Conservation (phyloP, 2,329 filamentous ascomycete genomes). For the Fusarium metavorans region DNA sequence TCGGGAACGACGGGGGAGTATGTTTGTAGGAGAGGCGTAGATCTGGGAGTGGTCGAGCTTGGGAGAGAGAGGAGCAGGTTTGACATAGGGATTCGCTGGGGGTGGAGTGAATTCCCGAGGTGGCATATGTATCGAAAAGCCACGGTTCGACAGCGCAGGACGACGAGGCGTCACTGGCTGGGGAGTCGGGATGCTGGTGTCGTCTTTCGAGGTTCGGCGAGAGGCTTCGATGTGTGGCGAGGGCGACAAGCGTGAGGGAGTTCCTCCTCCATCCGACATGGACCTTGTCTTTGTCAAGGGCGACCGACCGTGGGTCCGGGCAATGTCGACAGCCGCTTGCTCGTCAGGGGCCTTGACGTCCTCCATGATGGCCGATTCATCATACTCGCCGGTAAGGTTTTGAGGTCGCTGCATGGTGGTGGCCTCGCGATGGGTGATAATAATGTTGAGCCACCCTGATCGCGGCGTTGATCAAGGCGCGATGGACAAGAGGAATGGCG, state of each 20-base stretch:
- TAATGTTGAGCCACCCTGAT: slow-evolving; percentile 27
- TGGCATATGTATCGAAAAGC: slow-evolving; percentile 61
- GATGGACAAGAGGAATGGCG: slow-evolving; percentile 10
- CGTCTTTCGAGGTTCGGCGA: slow-evolving; percentile 73
- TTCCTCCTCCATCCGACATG: slow-evolving; percentile 72
- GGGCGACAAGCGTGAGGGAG: slow-evolving; percentile 67
- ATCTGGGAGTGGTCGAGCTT: slow-evolving; percentile 87
- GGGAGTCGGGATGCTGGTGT: slow-evolving; percentile 65
- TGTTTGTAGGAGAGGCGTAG: slow-evolving; percentile 88
- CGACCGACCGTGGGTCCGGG: slow-evolving; percentile 47
- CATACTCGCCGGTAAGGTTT: slow-evolving; percentile 37
- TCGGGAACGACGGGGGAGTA: slow-evolving; percentile 87
- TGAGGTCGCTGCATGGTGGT: slow-evolving; percentile 38
- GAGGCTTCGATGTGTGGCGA: slow-evolving; percentile 69
- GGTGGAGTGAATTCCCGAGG: slow-evolving; percentile 53
- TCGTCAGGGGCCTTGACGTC: slow-evolving; percentile 36
- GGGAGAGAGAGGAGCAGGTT: slow-evolving; percentile 80
- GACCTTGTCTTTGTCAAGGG: slow-evolving; percentile 69
- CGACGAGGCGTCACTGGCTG: slow-evolving; percentile 79
- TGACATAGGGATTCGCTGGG: slow-evolving; percentile 55
- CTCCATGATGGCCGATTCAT: slow-evolving; percentile 52
- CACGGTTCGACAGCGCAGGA: slow-evolving; percentile 70
- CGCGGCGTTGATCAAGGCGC: slow-evolving; percentile 36
- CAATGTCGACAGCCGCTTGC: slow-evolving; percentile 22
- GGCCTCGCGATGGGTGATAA: slow-evolving; percentile 3